Evolutionary conservation across 2,329 filamentous ascomycete genomes (phyloP).

Genomic region (Rosellinia necatrix): DNA sequence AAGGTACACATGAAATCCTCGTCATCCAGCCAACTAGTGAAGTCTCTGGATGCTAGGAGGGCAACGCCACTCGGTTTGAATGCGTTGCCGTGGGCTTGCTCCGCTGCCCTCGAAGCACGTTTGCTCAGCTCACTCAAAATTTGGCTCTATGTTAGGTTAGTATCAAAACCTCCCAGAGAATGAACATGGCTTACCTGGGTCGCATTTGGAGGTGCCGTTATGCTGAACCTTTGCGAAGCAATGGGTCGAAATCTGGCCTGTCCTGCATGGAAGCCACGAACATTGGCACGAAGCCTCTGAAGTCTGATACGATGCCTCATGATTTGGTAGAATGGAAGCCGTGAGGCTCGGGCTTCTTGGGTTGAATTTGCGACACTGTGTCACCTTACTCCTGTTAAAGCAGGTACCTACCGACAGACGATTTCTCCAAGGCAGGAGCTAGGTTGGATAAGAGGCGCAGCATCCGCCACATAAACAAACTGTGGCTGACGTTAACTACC

Average conservation of each 20-base stretch:
- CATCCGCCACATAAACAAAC: too few species aligned
- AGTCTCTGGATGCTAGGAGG: slow-evolving; percentile 54
- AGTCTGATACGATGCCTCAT: slow-evolving; percentile 32
- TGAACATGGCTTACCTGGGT: slow-evolving; percentile 28
- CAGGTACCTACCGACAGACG: background rate
- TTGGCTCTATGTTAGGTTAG: slow-evolving; percentile 24
- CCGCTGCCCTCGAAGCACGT: background rate
- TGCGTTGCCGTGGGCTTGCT: background rate
- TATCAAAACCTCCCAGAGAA: background rate
- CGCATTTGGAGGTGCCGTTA: slow-evolving; percentile 28
- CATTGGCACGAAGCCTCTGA: slow-evolving; percentile 10
- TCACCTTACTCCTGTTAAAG: background rate
- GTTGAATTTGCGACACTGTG: background rate
- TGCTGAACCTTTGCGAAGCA: slow-evolving; percentile 28
- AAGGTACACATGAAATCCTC: slow-evolving; percentile 46
- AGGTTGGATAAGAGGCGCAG: too few species aligned
- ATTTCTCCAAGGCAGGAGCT: too few species aligned
- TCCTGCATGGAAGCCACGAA: slow-evolving; percentile 1
- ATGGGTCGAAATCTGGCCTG: slow-evolving; percentile 15
- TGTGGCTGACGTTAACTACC: background rate
- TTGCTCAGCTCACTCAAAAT: slow-evolving; percentile 15
- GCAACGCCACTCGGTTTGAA: slow-evolving; percentile 47
- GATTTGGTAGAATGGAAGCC: slow-evolving; percentile 13
- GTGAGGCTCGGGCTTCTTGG: background rate
- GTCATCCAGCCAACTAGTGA: slow-evolving; percentile 55